Conservation (phyloP, 2,329 filamentous ascomycete species). For the Lomentospora prolificans region DNA sequence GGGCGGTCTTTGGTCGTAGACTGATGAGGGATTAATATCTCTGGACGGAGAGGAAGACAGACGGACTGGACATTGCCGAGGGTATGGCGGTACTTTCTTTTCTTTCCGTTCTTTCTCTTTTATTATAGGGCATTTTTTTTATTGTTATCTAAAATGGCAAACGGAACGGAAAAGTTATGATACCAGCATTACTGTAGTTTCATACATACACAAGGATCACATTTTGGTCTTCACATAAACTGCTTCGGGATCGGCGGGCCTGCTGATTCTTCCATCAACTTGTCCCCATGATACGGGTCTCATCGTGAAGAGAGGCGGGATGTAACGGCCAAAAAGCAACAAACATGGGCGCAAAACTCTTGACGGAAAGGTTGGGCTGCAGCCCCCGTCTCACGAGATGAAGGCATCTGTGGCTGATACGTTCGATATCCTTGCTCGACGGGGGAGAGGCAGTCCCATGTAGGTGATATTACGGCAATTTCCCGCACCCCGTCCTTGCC, state of each 20-base stretch:
- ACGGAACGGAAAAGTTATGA: neutral
- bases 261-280: too few relatives aligned
- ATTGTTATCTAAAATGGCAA: neutral
- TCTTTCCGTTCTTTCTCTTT: neutral
- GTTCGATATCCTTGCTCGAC: neutral
- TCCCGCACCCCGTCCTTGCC: neutral
- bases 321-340: too few relatives aligned
- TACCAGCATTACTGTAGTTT: neutral
- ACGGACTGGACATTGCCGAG: neutral
- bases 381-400: neutral
- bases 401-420: neutral
- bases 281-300: too few relatives aligned
- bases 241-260: neutral
- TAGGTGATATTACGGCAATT: neutral
- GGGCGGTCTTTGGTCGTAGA: neutral
- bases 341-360: too few relatives aligned
- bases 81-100: too few relatives aligned
- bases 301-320: too few relatives aligned
- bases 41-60: neutral
- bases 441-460: neutral
- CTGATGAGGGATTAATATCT: neutral
- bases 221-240: neutral
- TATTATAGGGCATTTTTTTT: neutral
- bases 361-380: too few relatives aligned
- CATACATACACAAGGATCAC: too few relatives aligned